Base-by-base conservation (phyloP, 2,329 filamentous ascomycete species). In the Chalara sp. region DNA sequence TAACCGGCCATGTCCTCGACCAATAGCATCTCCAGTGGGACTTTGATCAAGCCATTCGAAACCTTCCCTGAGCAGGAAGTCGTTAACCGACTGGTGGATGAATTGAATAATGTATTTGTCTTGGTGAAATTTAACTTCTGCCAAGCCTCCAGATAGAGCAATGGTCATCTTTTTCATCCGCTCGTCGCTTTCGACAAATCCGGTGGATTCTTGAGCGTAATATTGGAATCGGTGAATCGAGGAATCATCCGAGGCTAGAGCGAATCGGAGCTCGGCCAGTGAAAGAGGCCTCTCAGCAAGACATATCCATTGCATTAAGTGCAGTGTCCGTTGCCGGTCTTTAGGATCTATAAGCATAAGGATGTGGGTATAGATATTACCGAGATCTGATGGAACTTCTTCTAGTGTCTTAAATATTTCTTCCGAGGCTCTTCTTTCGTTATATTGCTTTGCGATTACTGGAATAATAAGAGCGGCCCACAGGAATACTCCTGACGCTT, bases 401-500 rank as follows among this genome's bases (percentile, higher is more conserved):
- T 13, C 31, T 46, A 58, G 35, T 31, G n/a, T 35, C 6, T 50
- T 12, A 1, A 13, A 30, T 10, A 47, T 47, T 30, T 55, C 21
- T 33, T 50, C 29, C 6, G 55, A 41, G 6, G 46, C 37, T 43
- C 49, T 39, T 32, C 58, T 57, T 21, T 54, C 44, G 13, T 53
- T 54, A 41, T 53, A 44, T n/a, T 32, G 21, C 21, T 45, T 42
- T 4, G 49, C 40, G 11, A 60, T 47, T 10, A 47, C 46, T 8
- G 50, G 49, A 6, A 62, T 41, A 46, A 52, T 43, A n/a, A 62
- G 50, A 33, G 21, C 11, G 8, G 47, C 56, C 60, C 59, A 62
- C 33, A 54, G 48, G 37, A 61, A 61, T 1, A 56, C 51, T 31
- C 57, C 57, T 5, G 30, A 41, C 6, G 58, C 53, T 42, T 41